Evolutionary conservation across 805 yeast genomes (phyloP).

Genomic region (Candida xiaguanensis): DNA sequence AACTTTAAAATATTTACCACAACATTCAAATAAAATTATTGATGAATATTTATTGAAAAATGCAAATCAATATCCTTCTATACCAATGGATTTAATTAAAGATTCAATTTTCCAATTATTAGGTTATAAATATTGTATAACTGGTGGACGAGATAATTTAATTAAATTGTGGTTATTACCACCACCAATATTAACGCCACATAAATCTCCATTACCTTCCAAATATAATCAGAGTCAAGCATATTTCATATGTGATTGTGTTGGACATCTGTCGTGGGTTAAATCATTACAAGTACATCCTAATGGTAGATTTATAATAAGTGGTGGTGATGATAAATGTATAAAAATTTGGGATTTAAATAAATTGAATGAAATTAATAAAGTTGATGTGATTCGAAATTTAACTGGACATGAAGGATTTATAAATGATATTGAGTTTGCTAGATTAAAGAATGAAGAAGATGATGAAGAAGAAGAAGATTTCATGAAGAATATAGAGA

Average conservation of each 20-base stretch:
- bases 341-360: conserved; percentile 75
- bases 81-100: conserved; percentile 27
- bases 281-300: conserved; percentile 70
- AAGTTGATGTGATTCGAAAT: conserved; percentile 40
- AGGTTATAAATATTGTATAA: conserved; percentile 70
- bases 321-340: conserved; percentile 77
- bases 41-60: conserved; percentile 41
- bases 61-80: conserved; percentile 25
- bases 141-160: conserved; percentile 76
- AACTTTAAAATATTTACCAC: conserved; percentile 63
- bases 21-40: conserved; percentile 41
- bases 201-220: conserved; percentile 54
- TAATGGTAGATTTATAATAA: conserved; percentile 62
- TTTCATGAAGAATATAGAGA: conserved; percentile 28
- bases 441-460: conserved; percentile 29
- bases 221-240: conserved; percentile 54
- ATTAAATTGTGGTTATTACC: conserved; percentile 79
- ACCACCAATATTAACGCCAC: conserved; percentile 54
- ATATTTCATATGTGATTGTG: conserved; percentile 49
- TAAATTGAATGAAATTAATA: conserved; percentile 32
- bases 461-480: conserved; percentile 12
- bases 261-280: conserved; percentile 88
- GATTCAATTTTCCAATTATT: conserved; percentile 30
- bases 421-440: conserved; percentile 59
- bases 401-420: conserved; percentile 72